These are phyloP conservation scores for Linnemannia elongata DNA, from an alignment of 192 early-diverging fungal genomes.

Conservation along the genomic window DNA sequence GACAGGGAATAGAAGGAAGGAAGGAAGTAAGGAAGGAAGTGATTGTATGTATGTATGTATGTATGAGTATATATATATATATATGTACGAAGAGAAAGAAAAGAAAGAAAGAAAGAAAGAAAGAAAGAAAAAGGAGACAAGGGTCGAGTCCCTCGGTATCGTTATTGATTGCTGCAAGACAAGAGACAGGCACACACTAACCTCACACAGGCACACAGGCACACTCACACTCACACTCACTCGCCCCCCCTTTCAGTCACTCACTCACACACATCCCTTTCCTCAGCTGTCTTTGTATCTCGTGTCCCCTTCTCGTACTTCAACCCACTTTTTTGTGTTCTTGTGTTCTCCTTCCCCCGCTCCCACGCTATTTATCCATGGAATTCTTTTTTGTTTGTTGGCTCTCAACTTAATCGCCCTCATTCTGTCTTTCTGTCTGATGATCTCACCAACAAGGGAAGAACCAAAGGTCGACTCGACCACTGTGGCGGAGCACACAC, in stretches of 20 bases:
- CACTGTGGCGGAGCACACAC: not conserved
- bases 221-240: not conserved
- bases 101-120: not conserved
- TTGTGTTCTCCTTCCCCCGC: not conserved
- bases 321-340: not conserved
- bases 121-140: not conserved
- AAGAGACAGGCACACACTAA: not conserved
- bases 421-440: too few relatives aligned
- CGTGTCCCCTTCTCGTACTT: not conserved
- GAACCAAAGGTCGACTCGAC: not conserved
- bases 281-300: not conserved
- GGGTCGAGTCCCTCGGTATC: not conserved
- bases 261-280: too few relatives aligned
- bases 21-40: not conserved
- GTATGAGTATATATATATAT: not conserved
- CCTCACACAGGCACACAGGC: not conserved
- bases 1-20: not conserved
- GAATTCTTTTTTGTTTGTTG: too few relatives aligned
- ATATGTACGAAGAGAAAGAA: not conserved
- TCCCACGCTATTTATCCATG: not conserved
- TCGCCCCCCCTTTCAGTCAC: too few relatives aligned
- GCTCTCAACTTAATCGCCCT: too few relatives aligned
- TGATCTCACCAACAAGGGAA: not conserved
- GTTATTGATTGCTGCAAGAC: slow-evolving; percentile 1
- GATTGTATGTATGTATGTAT: too few relatives aligned